Percentiles rank a stretch among this genome's conserved stretches.
Evolutionary conservation across 805 yeast genomes (phyloP).

Genomic region (Debaryomyces tyrocola): DNA sequence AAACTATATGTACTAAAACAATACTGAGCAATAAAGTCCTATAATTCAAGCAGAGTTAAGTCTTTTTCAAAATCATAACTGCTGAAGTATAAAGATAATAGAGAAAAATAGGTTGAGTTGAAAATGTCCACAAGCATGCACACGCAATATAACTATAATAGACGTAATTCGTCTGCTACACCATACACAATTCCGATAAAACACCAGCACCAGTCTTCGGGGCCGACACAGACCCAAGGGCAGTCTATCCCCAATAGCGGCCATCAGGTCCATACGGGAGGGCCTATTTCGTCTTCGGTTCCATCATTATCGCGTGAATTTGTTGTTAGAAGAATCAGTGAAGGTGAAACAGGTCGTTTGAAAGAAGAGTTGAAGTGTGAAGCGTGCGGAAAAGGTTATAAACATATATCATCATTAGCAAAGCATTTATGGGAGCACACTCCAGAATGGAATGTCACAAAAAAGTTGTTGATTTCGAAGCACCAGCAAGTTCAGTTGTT

Average conservation of each 20-base stretch:
- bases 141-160: slow-evolving; percentile 26
- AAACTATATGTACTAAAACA: background rate
- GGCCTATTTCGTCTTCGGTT: slow-evolving; percentile 29
- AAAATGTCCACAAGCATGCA: slow-evolving; percentile 7
- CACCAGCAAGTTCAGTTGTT: slow-evolving; percentile 85
- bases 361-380: slow-evolving; percentile 86
- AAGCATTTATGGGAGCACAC: slow-evolving; percentile 94
- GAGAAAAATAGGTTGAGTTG: background rate
- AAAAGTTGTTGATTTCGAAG: slow-evolving; percentile 75
- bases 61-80: background rate
- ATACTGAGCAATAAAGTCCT: background rate
- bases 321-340: slow-evolving; percentile 79
- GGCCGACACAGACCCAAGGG: slow-evolving; percentile 2
- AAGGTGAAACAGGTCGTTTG: slow-evolving; percentile 81
- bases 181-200: slow-evolving; percentile 31
- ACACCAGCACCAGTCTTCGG: slow-evolving; percentile 15
- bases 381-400: slow-evolving; percentile 89
- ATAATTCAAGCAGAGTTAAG: background rate
- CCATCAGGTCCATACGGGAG: slow-evolving; percentile 8
- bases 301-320: slow-evolving; percentile 60
- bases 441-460: slow-evolving; percentile 89
- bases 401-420: slow-evolving; percentile 83
- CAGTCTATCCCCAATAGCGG: background rate
- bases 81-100: background rate
- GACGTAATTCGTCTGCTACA: slow-evolving; percentile 26